Percentiles rank a stretch among this genome's conserved stretches.
phyloP scores from a whole-genome alignment of 306 rosid genomes.

The Medicago truncatula region MtrunA17r5.0-ANR NC_053048.1:2873501-2874000 shows the following conservation, averaged over 20 bases:
- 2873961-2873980: no score
- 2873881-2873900: not conserved
- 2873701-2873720: conserved; percentile 27
- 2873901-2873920: not conserved
- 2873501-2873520: not conserved
- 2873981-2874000: no score
- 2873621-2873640: conserved; percentile 26
- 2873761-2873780: not conserved
- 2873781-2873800: not conserved
- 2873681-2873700: conserved; percentile 41
- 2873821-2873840: not conserved
- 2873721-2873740: conserved; percentile 27
- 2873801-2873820: not conserved
- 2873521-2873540: not conserved
- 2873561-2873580: conserved; percentile 32
- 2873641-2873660: not conserved
- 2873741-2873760: conserved; percentile 29
- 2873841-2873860: not conserved
- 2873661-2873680: conserved; percentile 45
- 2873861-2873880: not conserved
- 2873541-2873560: not conserved
- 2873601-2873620: conserved; percentile 30
- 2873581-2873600: conserved; percentile 20
- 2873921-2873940: no score
- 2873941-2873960: no score